phyloP scores from a whole-genome alignment of 1,284 basidiomycete genomes.

The Blastosporella zonata region DNA sequence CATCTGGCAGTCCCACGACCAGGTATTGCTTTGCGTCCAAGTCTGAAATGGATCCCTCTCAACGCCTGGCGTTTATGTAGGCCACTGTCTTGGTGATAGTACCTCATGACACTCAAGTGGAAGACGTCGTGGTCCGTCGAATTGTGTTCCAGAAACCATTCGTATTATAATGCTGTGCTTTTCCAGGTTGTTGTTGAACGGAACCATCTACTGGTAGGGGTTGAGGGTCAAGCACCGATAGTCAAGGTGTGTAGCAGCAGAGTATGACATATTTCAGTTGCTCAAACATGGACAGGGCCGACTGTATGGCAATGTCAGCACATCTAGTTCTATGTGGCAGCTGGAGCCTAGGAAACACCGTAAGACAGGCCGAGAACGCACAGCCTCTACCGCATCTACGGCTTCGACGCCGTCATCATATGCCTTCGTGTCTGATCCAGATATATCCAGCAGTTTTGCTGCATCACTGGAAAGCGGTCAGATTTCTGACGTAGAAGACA shows the following conservation, averaged over 20 bases:
- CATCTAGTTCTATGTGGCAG: constrained; percentile 66
- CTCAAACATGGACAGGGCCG: constrained; percentile 49
- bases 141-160: neutral
- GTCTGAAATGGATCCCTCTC: constrained; percentile 11
- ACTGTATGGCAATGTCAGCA: constrained; percentile 65
- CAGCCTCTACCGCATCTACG: constrained; percentile 69
- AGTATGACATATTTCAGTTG: neutral
- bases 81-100: constrained; percentile 76
- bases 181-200: constrained; percentile 66
- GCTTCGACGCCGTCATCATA: constrained; percentile 75
- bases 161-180: neutral
- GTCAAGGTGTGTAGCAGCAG: constrained; percentile 54
- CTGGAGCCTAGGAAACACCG: constrained; percentile 61
- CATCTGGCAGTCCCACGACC: constrained; percentile 56
- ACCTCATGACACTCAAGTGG: constrained; percentile 64
- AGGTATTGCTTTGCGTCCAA: constrained; percentile 38
- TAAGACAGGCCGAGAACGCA: constrained; percentile 59
- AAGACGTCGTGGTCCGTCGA: constrained; percentile 63
- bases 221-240: constrained; percentile 61
- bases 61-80: constrained; percentile 35
- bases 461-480: constrained; percentile 72
- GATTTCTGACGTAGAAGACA: constrained; percentile 66
- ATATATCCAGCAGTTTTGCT: constrained; percentile 77
- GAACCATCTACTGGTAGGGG: constrained; percentile 65
- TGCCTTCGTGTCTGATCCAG: constrained; percentile 72